Base-by-base conservation (phyloP, 2,329 filamentous ascomycete species). In the Apiospora sp. region DNA sequence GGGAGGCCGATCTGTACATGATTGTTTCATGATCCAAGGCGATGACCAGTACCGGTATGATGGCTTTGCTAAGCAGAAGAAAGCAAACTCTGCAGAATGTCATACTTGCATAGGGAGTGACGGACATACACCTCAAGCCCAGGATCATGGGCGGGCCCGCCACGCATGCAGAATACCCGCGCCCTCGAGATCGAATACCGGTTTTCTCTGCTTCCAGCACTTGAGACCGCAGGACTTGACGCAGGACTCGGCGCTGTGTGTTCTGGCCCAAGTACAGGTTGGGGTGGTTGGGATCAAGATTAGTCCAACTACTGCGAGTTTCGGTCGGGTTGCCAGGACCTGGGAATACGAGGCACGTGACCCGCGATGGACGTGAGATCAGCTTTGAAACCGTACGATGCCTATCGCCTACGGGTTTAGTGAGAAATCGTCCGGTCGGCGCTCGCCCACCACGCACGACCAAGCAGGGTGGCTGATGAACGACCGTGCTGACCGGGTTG, bases 261-360 rank as follows among this genome's bases (percentile, higher is more conserved):
- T 41, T 64, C 58, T 64, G 19, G 58, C 30, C 58, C 19, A 64
- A 13, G 8, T 41, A 22, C 34, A 41, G 19, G 34, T n/a, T 64
- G 30, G 34, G 58, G 22, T 64, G 58, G 34, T 41, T 64, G 34
- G 58, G 22, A 13, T 41, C 22, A 64, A 13, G 58, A 22, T 64
- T 41, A 24, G 58, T 30, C 34, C n/a, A 64, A 64, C 58, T 64
- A 64, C 58, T 64, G 58, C 58, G 58, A 64, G 58, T 64, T 41
- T 64, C 58, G 58, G 58, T 64, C 30, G 19, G 5, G 41, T n/a
- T 64, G 58, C 34, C 58, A 41, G 30, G 12, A 64, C 58, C 34
- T n/a, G 34, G 41, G 58, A 64, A 64, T 64, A 64, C 58, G 58
- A 41, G 58, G 58, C 58, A 64, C 58, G 58, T 64, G 58, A 37